Base-by-base conservation (phyloP, 148 eudicot genomes). In the Rhododendron ovatum region DNA sequence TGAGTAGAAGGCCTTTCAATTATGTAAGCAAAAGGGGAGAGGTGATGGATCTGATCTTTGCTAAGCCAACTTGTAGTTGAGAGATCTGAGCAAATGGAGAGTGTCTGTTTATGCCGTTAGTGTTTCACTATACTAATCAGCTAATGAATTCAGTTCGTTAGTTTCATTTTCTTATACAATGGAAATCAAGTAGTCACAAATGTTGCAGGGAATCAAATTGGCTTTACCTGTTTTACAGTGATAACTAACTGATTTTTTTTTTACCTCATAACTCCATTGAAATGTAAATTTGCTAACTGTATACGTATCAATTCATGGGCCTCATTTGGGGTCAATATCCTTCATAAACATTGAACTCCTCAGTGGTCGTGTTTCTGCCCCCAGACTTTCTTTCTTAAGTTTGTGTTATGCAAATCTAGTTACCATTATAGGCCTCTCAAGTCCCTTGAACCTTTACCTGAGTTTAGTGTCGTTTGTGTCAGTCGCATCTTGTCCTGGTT, bases 161-260 rank as follows among this genome's bases (percentile, higher is more conserved):
- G 87, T 87, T 87, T 88, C 57, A 3, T 86, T 82, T 48, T 51
- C 80, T 53, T 65, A 17, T 85, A 43, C 81, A 91, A 41, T 90
- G 93, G 94, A 91, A 86, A 87, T 69, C 87, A 93, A 91, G 89
- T 92, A 92, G 89, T 30, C 75, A 87, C 59, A 87, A 22, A 82
- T 80, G 57, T 84, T 88, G 71, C 74, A 65, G 85, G 41, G 73
- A 84, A 15, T 6, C 69, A 1, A 33, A 81, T 61, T 83, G 80
- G 81, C 28, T 37, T 87, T 45, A 76, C 47, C 79, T 85, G 37
- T 84, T 88, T 87, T 77, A 45, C 90, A 88, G 87, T 89, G 88
- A 86, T 85, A 43, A 55, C 92, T 86, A 30, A 89, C 82, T 81
- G 82, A 93, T 94, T 96, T 92, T 41, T 41, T 91, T 93, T 92